Evolutionary conservation across 2,329 filamentous ascomycete species (phyloP).

Genomic region (Aspergillus tamarii): DNA sequence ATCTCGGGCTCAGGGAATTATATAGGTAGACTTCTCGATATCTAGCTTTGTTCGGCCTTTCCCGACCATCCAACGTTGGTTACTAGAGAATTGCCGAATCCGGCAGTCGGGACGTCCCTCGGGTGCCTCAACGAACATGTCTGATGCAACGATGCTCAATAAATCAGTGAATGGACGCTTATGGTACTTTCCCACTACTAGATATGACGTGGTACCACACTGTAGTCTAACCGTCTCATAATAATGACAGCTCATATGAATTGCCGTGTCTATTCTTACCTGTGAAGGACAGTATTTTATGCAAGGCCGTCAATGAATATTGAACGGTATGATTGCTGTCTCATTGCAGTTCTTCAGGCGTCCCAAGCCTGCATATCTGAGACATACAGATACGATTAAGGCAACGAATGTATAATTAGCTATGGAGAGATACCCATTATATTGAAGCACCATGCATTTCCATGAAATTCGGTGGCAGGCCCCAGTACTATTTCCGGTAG

Average conservation of each 20-base stretch:
- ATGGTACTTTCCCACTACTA: neutral
- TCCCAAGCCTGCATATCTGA: neutral
- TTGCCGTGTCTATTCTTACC: neutral
- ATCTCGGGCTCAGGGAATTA: neutral
- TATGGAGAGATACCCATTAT: neutral
- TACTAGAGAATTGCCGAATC: neutral
- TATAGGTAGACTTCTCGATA: neutral
- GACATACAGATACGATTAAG: slow-evolving; percentile 3
- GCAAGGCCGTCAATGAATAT: neutral
- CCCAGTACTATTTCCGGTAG: neutral
- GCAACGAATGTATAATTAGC: neutral
- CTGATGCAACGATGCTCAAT: neutral
- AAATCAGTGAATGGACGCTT: too few species aligned
- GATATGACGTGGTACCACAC: neutral
- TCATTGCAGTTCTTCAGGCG: neutral
- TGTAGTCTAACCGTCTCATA: neutral
- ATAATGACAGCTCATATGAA: neutral
- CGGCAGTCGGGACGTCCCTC: neutral
- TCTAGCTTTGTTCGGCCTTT: neutral
- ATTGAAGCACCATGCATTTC: neutral
- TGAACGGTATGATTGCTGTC: neutral
- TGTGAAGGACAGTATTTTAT: neutral
- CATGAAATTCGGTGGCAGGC: neutral
- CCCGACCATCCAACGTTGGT: neutral
- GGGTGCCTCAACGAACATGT: neutral